Evolutionary conservation across 805 yeast species (phyloP), one percentile per base, ranked within the genome.

Genomic region (Candida tallmaniae): DNA sequence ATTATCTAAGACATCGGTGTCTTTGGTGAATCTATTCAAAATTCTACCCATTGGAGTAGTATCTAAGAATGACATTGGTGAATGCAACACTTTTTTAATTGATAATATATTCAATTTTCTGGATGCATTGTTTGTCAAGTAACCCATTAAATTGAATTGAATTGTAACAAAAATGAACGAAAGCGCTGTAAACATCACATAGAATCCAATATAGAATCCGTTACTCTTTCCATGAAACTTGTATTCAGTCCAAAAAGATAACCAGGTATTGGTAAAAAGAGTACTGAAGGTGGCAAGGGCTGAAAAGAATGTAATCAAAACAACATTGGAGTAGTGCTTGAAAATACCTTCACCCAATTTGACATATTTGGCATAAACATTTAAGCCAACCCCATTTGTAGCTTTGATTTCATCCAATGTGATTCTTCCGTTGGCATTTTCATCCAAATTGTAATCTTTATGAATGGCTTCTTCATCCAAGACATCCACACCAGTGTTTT

Each of bases 11-110:
- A 79, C 78, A 53, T 87, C 95, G 0, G 93, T 82, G 56, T 87
- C 96, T 47, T 85, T 85, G 2, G 95, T 85, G 56, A 86, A 87
- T 46, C 95, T 67, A 58, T 85, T 87, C 54, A 88, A 64, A 39
- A 87, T 79, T 45, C 96, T 70, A 2, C 96, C 96, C 68, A 84
- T 71, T 12, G 96, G 96, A 0, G 94, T 83, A 8, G 86, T 77
- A 51, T 88, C 96, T 60, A 86, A 70, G 53, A 76, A 88, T 1
- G 79, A 60, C 90, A 85, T 84, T 31, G 95, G 95, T 2, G 93
- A 78, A 40, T 79, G 79, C 40, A 87, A 60, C 11, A 87, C 65
- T 23, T 65, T 71, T 29, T 68, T 56, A 35, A 80, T 66, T 0
- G 95, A 88, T 32, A 48, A 46, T 27, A 80, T 61, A 50, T 86